These are phyloP conservation scores for Heterococcus sp. DNA, from an alignment of 108 stramenopile species.

Conservation along the genomic window DNA sequence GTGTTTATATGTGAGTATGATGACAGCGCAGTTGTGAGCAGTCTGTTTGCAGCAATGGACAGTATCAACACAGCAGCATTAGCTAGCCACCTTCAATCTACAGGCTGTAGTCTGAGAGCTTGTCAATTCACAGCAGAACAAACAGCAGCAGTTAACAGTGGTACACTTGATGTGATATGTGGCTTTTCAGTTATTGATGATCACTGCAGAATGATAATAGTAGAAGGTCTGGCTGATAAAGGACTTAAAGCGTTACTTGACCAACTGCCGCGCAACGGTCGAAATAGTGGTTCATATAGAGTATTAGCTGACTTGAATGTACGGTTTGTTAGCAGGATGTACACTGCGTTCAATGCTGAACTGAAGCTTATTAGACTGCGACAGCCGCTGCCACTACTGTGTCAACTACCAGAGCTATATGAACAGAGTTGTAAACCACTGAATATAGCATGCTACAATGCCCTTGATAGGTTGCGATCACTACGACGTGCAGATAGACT, in stretches of 20 bases:
- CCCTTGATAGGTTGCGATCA: constrained; percentile 35
- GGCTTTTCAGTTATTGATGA: constrained; percentile 49
- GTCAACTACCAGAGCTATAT: constrained; percentile 51
- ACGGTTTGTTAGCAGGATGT: constrained; percentile 44
- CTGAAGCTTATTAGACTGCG: constrained; percentile 52
- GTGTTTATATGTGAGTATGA: constrained; percentile 38
- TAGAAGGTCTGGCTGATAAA: constrained; percentile 18
- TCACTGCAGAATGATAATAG: constrained; percentile 34
- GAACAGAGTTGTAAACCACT: constrained; percentile 55
- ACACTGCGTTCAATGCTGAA: constrained; percentile 49
- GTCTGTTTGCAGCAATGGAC: constrained; percentile 22
- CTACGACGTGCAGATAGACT: constrained; percentile 42
- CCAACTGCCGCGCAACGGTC: constrained; percentile 6
- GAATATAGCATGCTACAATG: constrained; percentile 34
- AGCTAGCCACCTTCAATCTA: not conserved
- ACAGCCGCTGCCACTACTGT: constrained; percentile 45
- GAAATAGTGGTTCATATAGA: constrained; percentile 30
- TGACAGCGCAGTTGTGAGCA: constrained; percentile 8
- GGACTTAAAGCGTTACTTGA: constrained; percentile 6
- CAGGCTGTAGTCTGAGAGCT: constrained; percentile 3
- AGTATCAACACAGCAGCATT: constrained; percentile 12
- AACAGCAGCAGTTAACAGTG: constrained; percentile 15
- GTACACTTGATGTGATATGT: constrained; percentile 44
- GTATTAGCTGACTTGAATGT: constrained; percentile 39
- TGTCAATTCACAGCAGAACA: constrained; percentile 15